Evolutionary conservation across 163 green algal species (phyloP), one percentile per base, ranked within the genome.

Genomic region (Prototheca cutis): DNA sequence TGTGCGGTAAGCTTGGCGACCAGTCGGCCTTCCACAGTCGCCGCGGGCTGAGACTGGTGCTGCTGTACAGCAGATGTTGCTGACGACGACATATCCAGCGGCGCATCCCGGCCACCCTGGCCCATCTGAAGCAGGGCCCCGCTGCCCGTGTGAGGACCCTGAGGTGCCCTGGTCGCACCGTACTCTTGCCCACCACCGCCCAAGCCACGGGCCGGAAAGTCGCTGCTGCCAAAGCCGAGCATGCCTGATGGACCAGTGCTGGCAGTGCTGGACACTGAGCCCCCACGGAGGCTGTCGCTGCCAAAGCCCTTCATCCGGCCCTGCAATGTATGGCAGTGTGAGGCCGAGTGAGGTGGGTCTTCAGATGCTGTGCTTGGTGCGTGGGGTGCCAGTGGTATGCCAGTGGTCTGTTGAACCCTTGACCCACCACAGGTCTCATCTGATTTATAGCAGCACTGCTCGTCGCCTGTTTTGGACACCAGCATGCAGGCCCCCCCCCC

Each of bases 261-360:
- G 53, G 48, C 32, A 29, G 25, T 55, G 34, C 29, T 47, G 40
- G 33, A 23, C 21, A 48, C 42, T 40, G 48, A 47, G 30, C 55
- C 29, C 48, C 27, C 56, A 55, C 36, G 13, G 17, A 15, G 13
- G 15, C 33, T 51, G 27, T 52, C 64, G 58, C 53, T 68, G 27
- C 65, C 66, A 51, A 70, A 70, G 51, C 87, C 87, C 55, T 95
- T 79, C 34, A 95, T 93, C 31, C 85, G 80, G 40, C 75, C 48
- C 63, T 71, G 49, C 25, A 25, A n/a, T n/a, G n/a, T n/a, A n/a
- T n/a, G 36, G 36, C 17, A 15, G 36, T 10, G 36, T 21, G 36
- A 1, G 36, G 36, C 36, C 10, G 36, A 10, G 36, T 45, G 36
- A 10, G 1, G 15, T 25, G 8, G 17, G 33, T 6, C 34, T 36